These are phyloP conservation scores for Trametes hirsuta DNA, from an alignment of 1,284 basidiomycete genomes.

Conservation along the genomic window DNA sequence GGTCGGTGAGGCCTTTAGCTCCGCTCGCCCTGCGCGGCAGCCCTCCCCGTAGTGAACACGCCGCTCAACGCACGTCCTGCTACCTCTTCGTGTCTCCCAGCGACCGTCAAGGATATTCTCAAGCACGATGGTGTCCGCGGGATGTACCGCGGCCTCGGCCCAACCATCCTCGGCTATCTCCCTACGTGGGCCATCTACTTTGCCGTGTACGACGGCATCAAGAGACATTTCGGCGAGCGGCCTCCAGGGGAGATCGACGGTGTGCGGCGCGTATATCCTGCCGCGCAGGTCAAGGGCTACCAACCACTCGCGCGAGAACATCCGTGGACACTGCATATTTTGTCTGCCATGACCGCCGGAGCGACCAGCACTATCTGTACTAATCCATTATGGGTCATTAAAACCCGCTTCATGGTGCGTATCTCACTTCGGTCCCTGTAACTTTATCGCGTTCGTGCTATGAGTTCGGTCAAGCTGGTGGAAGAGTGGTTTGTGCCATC, in stretches of 20 bases:
- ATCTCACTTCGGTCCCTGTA: neutral
- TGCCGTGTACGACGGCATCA: slow-evolving; percentile 94
- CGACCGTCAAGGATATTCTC: slow-evolving; percentile 74
- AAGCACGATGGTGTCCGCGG: slow-evolving; percentile 81
- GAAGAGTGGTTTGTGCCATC: too few species aligned
- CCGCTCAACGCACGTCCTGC: slow-evolving; percentile 32
- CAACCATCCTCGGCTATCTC: slow-evolving; percentile 93
- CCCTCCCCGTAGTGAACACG: slow-evolving; percentile 14
- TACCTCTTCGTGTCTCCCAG: slow-evolving; percentile 40
- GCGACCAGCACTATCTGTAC: slow-evolving; percentile 89
- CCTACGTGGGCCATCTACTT: slow-evolving; percentile 99
- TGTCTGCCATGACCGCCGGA: slow-evolving; percentile 93
- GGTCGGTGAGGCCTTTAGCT: slow-evolving; percentile 52
- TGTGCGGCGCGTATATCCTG: slow-evolving; percentile 62
- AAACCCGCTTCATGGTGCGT: slow-evolving; percentile 95
- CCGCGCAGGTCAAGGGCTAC: slow-evolving; percentile 82
- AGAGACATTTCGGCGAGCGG: slow-evolving; percentile 74
- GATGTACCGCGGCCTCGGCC: slow-evolving; percentile 91
- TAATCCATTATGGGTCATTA: slow-evolving; percentile 96
- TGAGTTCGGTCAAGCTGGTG: too few species aligned
- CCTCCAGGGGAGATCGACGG: slow-evolving; percentile 47
- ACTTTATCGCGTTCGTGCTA: too few species aligned
- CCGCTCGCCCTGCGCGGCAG: slow-evolving; percentile 26
- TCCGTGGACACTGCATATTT: slow-evolving; percentile 83
- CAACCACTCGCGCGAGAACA: slow-evolving; percentile 77